Conservation (phyloP, 257 asterid species). For the Linaria vulgaris region DNA sequence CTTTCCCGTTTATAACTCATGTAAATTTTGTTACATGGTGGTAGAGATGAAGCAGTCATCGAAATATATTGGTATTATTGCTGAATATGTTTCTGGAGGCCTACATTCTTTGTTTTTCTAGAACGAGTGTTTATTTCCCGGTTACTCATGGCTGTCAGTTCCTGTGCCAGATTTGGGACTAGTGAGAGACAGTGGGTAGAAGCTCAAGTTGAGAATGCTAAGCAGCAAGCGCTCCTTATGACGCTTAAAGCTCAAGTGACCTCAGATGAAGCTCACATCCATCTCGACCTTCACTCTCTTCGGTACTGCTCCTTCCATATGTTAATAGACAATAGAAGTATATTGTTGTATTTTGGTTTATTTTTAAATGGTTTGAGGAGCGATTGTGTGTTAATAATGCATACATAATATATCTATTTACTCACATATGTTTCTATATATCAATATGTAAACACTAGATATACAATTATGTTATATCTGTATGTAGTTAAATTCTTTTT, state of each 20-base stretch:
- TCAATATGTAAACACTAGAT: too few species aligned
- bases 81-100: constrained; percentile 2
- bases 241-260: constrained; percentile 93
- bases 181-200: constrained; percentile 99
- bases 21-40: neutral
- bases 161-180: constrained; percentile 77
- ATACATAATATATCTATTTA: too few species aligned
- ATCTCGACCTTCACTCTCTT: constrained; percentile 97
- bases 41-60: neutral
- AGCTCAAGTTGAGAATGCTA: constrained; percentile 98
- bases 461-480: too few species aligned
- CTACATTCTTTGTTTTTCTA: neutral
- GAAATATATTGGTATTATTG: neutral
- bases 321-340: too few species aligned
- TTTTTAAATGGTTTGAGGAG: too few species aligned
- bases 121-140: constrained; percentile 19
- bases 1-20: neutral
- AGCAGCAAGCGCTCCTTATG: constrained; percentile 87
- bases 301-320: constrained; percentile 48
- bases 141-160: constrained; percentile 29
- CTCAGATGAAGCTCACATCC: constrained; percentile 98
- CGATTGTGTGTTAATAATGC: too few species aligned
- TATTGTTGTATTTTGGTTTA: too few species aligned
- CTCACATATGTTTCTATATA: too few species aligned
- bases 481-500: too few species aligned